Evolutionary conservation across 2,329 filamentous ascomycete species (phyloP), one percentile per base, ranked within the genome.

Genomic region (Nakataea oryzae): DNA sequence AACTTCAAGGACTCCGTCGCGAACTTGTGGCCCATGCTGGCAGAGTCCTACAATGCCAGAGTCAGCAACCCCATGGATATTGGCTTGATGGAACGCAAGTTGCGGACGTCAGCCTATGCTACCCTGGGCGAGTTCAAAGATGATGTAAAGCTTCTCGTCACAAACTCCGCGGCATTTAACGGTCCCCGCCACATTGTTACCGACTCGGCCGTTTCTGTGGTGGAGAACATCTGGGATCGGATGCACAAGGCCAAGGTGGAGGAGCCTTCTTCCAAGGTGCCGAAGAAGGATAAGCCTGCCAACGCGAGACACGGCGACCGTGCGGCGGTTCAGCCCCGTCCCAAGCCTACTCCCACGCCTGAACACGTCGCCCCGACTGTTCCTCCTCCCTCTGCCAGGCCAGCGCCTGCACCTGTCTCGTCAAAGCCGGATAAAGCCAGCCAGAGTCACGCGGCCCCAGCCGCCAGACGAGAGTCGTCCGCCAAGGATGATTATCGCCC

Each of bases 11-110:
- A 86, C 55, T 88, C 95, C 0, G 95, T 97, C 9, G 83, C 90
- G 71, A 84, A 82, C 54, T 77, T 93, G 28, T 90, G 89, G 74
- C 82, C 96, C 54, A 80, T 78, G 30, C 85, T 97, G 54, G 91
- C 90, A 62, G 86, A 85, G 2, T 89, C 91, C 65, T 90, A 89
- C 65, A 78, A 83, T 1, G 79, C 88, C 47, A 86, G 78, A 65
- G 76, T 97, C 67, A 83, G 86, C 50, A 82, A 87, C 32, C 93
- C 93, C 0, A 93, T 96, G 80, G 93, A 97, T 73, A 81, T 99
- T 50, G 81, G 82, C 54, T 88, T 88, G 12, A 90, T 99, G 70
- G 93, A 97, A 70, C 80, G 82, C 61, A 93, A 90, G 66, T 74
- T 97, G 47, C 91, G 91, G 69, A 81, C 85, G 32, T 81, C 84